Base-by-base conservation (phyloP, 345 rosid genomes). In the Eucalyptus regnans region DNA sequence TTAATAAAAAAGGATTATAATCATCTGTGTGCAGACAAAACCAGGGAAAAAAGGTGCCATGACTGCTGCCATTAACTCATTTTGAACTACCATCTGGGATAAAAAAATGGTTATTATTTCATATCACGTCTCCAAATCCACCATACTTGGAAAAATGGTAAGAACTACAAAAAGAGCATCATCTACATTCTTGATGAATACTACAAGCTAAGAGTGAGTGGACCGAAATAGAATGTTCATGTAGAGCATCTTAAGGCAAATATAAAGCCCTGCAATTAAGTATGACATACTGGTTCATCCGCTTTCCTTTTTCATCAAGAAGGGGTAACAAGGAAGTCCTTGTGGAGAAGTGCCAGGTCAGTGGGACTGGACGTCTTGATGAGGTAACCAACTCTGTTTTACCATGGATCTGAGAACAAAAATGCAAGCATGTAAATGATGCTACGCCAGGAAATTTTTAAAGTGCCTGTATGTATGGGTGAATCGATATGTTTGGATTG, bases 321-420 rank as follows among this genome's bases (percentile, higher is more conserved):
- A 98, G 96, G 52, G 97, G 97, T 51, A 93, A 86, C 90, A 96
- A 91, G 90, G 95, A 93, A 90, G 91, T 90, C 90, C 94, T 98
- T 54, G 96, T 95, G 86, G 99, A 97, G 92, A 97, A 96, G 91
- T 93, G 96, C 99, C 99, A 97, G 88, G 98, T 96, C 95, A 97
- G 91, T 23, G 99, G 99, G 89, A 97, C 99, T 9, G 99, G 99
- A 18, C 98, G 99, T 93, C 93, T 94, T 87, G 96, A 92, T 62
- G 99, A 96, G 76, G 96, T 95, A 90, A 96, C 95, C 92, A 97
- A 89, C 94, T 96, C 98, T 41, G 99, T 95, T 92, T 94, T 95
- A 88, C 97, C 97, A 89, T 97, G 99, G 91, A 97, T 97, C 99
- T 97, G 89, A 85, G 88, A 89, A 90, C 52, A 93, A 87, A 90